Evolutionary conservation across 202 grass and related monocot species (phyloP).

Genomic region (Bolboschoenoplectus hybrid): DNA sequence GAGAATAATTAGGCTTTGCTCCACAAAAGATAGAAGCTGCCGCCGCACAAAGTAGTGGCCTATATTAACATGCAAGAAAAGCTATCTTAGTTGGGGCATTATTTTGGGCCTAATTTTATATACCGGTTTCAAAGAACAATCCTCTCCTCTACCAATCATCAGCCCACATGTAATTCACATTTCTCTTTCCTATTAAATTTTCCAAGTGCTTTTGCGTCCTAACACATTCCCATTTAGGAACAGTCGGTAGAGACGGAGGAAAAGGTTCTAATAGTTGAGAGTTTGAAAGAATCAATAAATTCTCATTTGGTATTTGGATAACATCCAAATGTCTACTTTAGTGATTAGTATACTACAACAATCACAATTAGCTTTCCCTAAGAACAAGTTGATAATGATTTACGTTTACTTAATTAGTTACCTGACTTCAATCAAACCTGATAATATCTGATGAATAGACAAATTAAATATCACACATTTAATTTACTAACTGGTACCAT

Average conservation of each 20-base stretch:
- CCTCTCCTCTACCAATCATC: slow-evolving; percentile 55
- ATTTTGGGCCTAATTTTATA: slow-evolving; percentile 51
- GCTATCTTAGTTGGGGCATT: slow-evolving; percentile 32
- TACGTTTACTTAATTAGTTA: background rate
- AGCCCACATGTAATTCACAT: slow-evolving; percentile 61
- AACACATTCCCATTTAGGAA: slow-evolving; percentile 38
- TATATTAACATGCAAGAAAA: slow-evolving; percentile 66
- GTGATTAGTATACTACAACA: slow-evolving; percentile 5
- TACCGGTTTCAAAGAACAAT: slow-evolving; percentile 22
- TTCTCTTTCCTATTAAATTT: slow-evolving; percentile 28
- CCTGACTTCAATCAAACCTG: background rate
- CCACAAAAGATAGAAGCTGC: slow-evolving; percentile 35
- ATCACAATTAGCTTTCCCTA: background rate
- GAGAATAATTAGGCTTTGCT: slow-evolving; percentile 48
- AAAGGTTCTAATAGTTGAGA: slow-evolving; percentile 20
- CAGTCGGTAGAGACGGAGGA: background rate
- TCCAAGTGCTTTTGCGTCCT: slow-evolving; percentile 20
- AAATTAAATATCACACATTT: slow-evolving; percentile 34
- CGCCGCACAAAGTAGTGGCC: slow-evolving; percentile 47
- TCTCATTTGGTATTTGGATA: slow-evolving; percentile 2
- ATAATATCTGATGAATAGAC: slow-evolving; percentile 22
- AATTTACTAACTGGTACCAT: slow-evolving; percentile 35
- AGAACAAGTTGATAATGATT: background rate
- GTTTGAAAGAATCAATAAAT: slow-evolving; percentile 16
- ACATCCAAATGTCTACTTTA: slow-evolving; percentile 18